These are phyloP conservation scores for Asterionellopsis glacialis DNA, from an alignment of 108 stramenopile genomes.

Conservation along the genomic window DNA sequence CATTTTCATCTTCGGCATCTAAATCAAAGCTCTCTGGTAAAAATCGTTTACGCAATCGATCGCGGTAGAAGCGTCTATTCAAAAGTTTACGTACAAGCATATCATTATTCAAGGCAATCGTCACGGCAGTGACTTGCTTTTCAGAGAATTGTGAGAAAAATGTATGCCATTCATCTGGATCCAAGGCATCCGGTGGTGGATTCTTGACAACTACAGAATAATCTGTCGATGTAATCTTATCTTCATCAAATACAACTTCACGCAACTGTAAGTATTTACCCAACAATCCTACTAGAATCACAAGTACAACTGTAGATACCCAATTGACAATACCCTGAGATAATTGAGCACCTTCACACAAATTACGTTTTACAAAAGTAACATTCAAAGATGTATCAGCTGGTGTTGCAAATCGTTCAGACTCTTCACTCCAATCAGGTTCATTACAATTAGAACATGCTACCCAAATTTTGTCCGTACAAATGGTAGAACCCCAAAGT, in stretches of 20 bases:
- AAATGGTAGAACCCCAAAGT: constrained; percentile 57
- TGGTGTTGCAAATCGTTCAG: constrained; percentile 19
- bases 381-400: constrained; percentile 24
- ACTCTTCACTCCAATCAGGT: constrained; percentile 15
- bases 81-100: constrained; percentile 38
- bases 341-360: constrained; percentile 46
- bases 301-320: constrained; percentile 49
- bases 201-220: constrained; percentile 70
- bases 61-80: constrained; percentile 31
- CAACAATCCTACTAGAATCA: constrained; percentile 34
- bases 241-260: constrained; percentile 64
- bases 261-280: constrained; percentile 48
- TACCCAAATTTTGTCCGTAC: constrained; percentile 57
- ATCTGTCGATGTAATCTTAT: constrained; percentile 56
- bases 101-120: constrained; percentile 70
- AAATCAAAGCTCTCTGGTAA: constrained; percentile 36
- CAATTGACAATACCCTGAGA: constrained; percentile 57
- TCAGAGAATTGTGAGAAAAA: constrained; percentile 65
- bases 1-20: constrained; percentile 32
- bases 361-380: constrained; percentile 52
- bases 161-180: constrained; percentile 71
- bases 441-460: constrained; percentile 20
- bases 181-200: constrained; percentile 65
- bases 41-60: constrained; percentile 20
- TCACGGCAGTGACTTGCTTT: constrained; percentile 57